Base-by-base conservation (phyloP, 495 filamentous ascomycete genomes). In the Viridothelium virens region DNA sequence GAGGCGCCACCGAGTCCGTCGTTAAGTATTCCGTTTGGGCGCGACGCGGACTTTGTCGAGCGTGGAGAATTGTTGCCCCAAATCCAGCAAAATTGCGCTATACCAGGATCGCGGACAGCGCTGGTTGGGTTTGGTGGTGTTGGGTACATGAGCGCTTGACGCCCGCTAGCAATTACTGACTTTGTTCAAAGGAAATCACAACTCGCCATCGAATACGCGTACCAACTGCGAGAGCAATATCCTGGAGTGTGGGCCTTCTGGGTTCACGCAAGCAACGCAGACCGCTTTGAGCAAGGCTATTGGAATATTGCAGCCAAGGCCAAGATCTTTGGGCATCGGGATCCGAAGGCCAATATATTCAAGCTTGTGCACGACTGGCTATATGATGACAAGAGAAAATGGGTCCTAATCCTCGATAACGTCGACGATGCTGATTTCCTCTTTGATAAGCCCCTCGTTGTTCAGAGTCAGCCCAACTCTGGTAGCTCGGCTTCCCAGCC, bases 171-270 rank as follows among this genome's bases (percentile, higher is more conserved):
- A n/a, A 44, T 7, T 14, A 1, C 11, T 33, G 37, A 38, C 37
- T 10, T 63, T 63, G 38, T 11, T 37, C 1, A 41, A 1, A 78
- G 77, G 11, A 78, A 79, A 63, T 73, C 75, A 31, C 71, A 75
- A 39, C 68, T 79, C 61, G 77, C 77, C 11, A 75, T 79, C 50
- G 73, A 80, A 66, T 74, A 78, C 63, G 47, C 68, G 25, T 81
- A 80, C 65, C 70, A 65, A 66, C 63, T 69, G 11, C 73, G 72
- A 68, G 68, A 77, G 33, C 59, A 48, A 44, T 79, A 69, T 9
- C 77, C 76, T 1, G 56, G 73, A 18, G 80, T 74, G 25, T 80
- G 74, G 74, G 75, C 83, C 7, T 79, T 84, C 69, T 84, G 81
- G 81, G 68, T 83, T 7, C 75, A 79, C 67, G 76, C 78, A 4